Evolutionary conservation across 2,329 filamentous ascomycete species (phyloP).

Genomic region (Paraphaeosphaeria sporulosa): DNA sequence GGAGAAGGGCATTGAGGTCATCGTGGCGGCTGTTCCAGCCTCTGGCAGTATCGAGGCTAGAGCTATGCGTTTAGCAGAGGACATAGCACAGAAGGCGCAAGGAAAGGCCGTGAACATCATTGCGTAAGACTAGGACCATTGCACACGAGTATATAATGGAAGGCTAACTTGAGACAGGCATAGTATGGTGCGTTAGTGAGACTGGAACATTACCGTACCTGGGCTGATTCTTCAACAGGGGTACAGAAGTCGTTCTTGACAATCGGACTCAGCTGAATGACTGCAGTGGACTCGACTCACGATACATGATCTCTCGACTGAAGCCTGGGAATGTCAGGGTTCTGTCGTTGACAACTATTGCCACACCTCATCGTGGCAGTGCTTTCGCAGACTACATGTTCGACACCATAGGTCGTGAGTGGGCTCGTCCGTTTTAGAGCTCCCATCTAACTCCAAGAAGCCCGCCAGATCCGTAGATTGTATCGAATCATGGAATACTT

Average conservation of each 20-base stretch:
- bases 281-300: slow-evolving; percentile 66
- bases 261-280: slow-evolving; percentile 24
- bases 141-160: neutral
- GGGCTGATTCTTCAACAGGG: slow-evolving; percentile 43
- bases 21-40: slow-evolving; percentile 66
- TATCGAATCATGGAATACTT: slow-evolving; percentile 64
- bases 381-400: slow-evolving; percentile 69
- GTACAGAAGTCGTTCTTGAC: slow-evolving; percentile 31
- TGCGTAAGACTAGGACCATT: slow-evolving; percentile 56
- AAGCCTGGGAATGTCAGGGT: slow-evolving; percentile 75
- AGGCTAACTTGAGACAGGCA: slow-evolving; percentile 55
- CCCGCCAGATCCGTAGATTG: slow-evolving; percentile 60
- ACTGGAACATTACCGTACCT: neutral
- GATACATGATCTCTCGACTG: slow-evolving; percentile 69
- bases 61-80: slow-evolving; percentile 60
- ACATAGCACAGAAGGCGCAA: slow-evolving; percentile 60
- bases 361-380: slow-evolving; percentile 67
- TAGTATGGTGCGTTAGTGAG: slow-evolving; percentile 53
- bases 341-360: slow-evolving; percentile 70
- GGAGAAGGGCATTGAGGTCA: slow-evolving; percentile 66
- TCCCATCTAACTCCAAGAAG: slow-evolving; percentile 31
- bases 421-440: slow-evolving; percentile 26
- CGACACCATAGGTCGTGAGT: slow-evolving; percentile 62
- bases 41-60: slow-evolving; percentile 67
- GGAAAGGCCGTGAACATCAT: slow-evolving; percentile 71